Base-by-base conservation (phyloP, 805 yeast species). In the Kodamaea kakaduensis region DNA sequence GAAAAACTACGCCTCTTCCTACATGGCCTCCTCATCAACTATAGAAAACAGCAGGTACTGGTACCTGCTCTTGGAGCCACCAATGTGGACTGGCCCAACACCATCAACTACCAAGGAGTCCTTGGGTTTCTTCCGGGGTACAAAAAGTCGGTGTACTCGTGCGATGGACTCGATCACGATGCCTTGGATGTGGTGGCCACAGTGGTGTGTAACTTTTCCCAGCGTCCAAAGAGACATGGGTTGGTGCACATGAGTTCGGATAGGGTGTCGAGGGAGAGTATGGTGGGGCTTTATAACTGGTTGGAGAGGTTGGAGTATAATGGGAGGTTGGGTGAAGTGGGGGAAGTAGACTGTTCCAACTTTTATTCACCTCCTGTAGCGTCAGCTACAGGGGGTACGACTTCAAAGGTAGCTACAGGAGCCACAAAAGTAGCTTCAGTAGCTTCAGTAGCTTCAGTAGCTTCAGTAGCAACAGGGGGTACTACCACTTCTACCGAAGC, bases 71-170 rank as follows among this genome's bases (percentile, higher is more conserved):
- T 16, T n/a, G 29, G 29, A 6, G 6, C 29, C 29, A 26, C 29
- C 1, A 45, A 39, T 13, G 42, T 59, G n/a, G 37, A 36, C 12
- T 67, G 72, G 72, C 60, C 64, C 19, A 60, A 61, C 31, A 35
- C 45, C 31, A 37, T 63, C 25, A 65, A 64, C 42, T 54, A 56
- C 39, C 46, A 44, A 24, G 72, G 72, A 4, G 55, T 64, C 25
- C 45, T 66, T 18, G 67, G 65, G 3, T 44, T 61, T 28, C 36
- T 62, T 6, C 53, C 54, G 3, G 13, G 32, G 12, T 56, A 45
- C 40, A 61, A 60, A 31, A 54, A 47, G 28, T 62, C 69, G 8
- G 51, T 62, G 1, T 30, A 58, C 12, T 13, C 29, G n/a, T n/a
- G n/a, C n/a, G 19, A 16, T 4, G 17, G 12, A 5, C 19, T 16